A percentile compares a stretch with the other conserved stretches of the same genome.
phyloP scores from a whole-genome alignment of 106 monocot species.

The Apostasia shenzhenica region DNA sequence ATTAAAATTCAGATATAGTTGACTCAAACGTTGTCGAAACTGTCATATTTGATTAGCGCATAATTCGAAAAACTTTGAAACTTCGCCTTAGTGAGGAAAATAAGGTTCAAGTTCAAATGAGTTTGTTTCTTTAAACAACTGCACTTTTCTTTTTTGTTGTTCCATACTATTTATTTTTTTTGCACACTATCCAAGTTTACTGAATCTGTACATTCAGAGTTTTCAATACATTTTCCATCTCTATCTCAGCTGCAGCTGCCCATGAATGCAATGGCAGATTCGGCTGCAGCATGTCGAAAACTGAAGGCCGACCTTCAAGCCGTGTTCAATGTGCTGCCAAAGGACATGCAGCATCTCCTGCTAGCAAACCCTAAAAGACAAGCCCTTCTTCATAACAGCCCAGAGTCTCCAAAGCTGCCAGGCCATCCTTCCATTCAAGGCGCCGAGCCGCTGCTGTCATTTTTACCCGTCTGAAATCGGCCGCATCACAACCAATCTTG shows the following conservation, averaged over 20 bases:
- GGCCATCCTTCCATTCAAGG: constrained; percentile 21
- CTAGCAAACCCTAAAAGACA: constrained; percentile 71
- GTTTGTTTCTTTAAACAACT: too few relatives aligned
- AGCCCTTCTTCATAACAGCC: constrained; percentile 35
- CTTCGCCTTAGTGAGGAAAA: too few relatives aligned
- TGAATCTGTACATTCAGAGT: too few relatives aligned
- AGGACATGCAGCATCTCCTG: constrained; percentile 82
- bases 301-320: constrained; percentile 67
- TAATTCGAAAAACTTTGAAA: too few relatives aligned
- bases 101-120: too few relatives aligned
- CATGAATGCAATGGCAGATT: constrained; percentile 34
- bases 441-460: constrained; percentile 1
- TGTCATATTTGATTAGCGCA: too few relatives aligned
- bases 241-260: constrained; percentile 26
- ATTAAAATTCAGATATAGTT: too few relatives aligned
- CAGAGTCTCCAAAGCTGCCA: constrained; percentile 16
- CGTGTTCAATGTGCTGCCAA: constrained; percentile 75
- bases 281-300: constrained; percentile 46
- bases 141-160: too few relatives aligned
- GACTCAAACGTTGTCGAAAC: too few relatives aligned
- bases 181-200: too few relatives aligned
- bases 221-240: too few relatives aligned
- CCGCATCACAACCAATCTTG: neutral
- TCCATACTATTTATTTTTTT: too few relatives aligned
- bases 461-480: constrained; percentile 10